Evolutionary conservation across 306 rosid genomes (phyloP), one percentile per base, ranked within the genome.

Genomic region (Rosa lucieae): DNA sequence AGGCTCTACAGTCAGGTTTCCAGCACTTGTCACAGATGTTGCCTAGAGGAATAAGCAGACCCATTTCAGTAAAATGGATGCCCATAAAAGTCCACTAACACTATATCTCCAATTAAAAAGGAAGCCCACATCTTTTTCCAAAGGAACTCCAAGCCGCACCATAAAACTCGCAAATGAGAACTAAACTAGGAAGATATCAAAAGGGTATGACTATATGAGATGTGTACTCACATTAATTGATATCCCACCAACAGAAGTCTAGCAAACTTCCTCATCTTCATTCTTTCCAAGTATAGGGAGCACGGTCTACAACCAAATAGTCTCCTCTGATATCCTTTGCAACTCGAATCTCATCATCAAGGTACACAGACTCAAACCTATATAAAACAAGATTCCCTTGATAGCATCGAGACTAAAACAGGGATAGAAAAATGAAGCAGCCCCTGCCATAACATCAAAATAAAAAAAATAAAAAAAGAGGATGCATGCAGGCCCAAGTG

Each of bases 251-350:
- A 75, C 80, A 75, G 66, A 75, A 12, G 51, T 52, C 51, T 44
- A 5, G 37, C 37, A 61, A 75, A 63, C 46, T 71, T 35, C 26
- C 40, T 49, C 66, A 63, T 13, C n/a, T 65, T 90, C 87, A 91
- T 82, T 92, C 98, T 81, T 79, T 89, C 98, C 97, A 95, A 71
- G 65, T 59, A 83, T 87, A 92, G 11, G 93, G 84, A 75, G 96
- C 94, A 43, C 88, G 86, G 63, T 92, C 96, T 14, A 90, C 99
- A 55, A 95, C 88, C 82, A 95, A 82, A 85, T 91, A 95, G 80
- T 95, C 98, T 49, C 89, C 97, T 81, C 95, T 86, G 69, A 95
- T 89, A 78, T 95, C 99, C 85, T 95, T 91, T 62, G 51, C 96
- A 48, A 92, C 89, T 63, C 96, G 87, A 81, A 91, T 87, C 80